phyloP scores from a whole-genome alignment of 768 basidiomycete genomes.

The Suillus bovinus region DNA sequence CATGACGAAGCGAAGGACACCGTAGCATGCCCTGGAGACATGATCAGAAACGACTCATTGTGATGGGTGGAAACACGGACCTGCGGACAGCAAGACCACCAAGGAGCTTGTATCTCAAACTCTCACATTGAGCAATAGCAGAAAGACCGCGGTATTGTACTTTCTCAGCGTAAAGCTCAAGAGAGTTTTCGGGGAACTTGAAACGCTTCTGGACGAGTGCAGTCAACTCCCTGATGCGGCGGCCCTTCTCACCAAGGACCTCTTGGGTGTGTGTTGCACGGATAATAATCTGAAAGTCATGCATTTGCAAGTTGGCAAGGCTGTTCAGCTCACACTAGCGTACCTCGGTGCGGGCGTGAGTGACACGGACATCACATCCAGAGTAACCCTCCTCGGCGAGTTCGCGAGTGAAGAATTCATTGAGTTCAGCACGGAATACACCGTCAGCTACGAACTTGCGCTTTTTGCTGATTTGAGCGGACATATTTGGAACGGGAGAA shows the following conservation, averaged over 20 bases:
- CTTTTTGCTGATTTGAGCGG: constrained; percentile 93
- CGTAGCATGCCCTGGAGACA: constrained; percentile 83
- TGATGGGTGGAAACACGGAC: constrained; percentile 29
- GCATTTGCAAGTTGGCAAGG: constrained; percentile 2
- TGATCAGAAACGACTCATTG: constrained; percentile 4
- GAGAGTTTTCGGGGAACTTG: constrained; percentile 98
- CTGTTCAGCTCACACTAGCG: constrained; percentile 10
- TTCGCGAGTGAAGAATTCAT: constrained; percentile 98
- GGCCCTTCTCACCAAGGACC: constrained; percentile 98
- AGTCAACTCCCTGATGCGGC: constrained; percentile 98
- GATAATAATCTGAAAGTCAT: constrained; percentile 82
- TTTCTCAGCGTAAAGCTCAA: constrained; percentile 99
- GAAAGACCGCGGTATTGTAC: constrained; percentile 98
- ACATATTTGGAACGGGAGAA: constrained; percentile 53
- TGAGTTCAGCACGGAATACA: constrained; percentile 98
- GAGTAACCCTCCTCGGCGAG: constrained; percentile 99
- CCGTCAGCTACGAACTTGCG: constrained; percentile 98
- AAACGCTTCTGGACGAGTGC: constrained; percentile 98
- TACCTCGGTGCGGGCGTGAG: constrained; percentile 98
- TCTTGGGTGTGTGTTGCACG: constrained; percentile 99
- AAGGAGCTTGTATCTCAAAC: constrained; percentile 96
- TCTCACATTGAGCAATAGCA: constrained; percentile 98
- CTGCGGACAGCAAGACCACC: constrained; percentile 99
- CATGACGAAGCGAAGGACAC: constrained; percentile 99
- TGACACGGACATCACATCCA: constrained; percentile 99